phyloP scores from a whole-genome alignment of 2,329 filamentous ascomycete genomes.

The Ciborinia camelliae region DNA sequence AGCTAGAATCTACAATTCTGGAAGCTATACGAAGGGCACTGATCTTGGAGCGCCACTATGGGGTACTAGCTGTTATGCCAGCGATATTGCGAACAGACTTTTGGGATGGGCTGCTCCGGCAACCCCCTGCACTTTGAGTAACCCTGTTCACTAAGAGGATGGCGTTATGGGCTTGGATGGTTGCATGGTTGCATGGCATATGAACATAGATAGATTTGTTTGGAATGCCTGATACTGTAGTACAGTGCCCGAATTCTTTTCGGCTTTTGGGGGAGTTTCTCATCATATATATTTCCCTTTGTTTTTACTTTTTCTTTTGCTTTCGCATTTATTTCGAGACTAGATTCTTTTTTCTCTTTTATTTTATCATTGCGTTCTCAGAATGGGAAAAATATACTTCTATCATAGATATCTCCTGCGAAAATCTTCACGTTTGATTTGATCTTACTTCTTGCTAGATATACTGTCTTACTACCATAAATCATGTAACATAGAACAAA shows the following conservation, averaged over 20 bases:
- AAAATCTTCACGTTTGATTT: background rate
- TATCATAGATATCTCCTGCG: background rate
- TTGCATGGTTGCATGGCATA: background rate
- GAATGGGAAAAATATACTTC: background rate
- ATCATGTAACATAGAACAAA: background rate
- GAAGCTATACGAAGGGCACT: slow-evolving; percentile 34
- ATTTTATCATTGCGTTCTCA: background rate
- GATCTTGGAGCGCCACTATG: slow-evolving; percentile 35
- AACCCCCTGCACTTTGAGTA: background rate
- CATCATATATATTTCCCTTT: background rate
- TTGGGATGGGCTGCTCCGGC: slow-evolving; percentile 6
- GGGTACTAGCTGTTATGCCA: slow-evolving; percentile 30
- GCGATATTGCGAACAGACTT: slow-evolving; percentile 32
- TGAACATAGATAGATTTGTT: background rate
- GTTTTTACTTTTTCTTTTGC: background rate
- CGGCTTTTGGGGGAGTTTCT: background rate
- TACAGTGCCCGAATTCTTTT: background rate
- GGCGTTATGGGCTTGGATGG: background rate
- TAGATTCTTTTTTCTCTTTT: background rate
- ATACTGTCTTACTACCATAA: background rate
- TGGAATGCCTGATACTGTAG: background rate
- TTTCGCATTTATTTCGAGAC: background rate
- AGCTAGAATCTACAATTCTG: slow-evolving; percentile 44
- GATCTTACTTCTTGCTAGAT: background rate
- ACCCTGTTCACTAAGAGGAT: background rate